Evolutionary conservation across 2,329 filamentous ascomycete species (phyloP).

Genomic region (Ceratocystis papillata): DNA sequence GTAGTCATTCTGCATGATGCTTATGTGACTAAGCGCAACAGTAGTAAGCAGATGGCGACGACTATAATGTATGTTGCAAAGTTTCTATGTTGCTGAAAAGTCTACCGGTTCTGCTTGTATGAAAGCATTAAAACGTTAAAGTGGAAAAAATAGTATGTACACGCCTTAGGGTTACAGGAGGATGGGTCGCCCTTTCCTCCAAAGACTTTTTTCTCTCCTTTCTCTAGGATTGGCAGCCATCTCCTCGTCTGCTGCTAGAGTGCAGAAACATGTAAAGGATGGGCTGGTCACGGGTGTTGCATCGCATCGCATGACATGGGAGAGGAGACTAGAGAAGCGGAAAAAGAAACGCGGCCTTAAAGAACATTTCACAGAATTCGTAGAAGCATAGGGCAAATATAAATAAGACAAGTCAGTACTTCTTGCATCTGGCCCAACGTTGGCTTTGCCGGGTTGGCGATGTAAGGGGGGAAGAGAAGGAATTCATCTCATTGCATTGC

Average conservation of each 20-base stretch:
- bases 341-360: neutral
- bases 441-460: conserved; percentile 2
- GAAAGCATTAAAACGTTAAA: too few relatives aligned
- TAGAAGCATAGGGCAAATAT: conserved; percentile 2
- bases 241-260: neutral
- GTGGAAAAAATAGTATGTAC: too few relatives aligned
- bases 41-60: neutral
- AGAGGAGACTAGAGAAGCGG: neutral
- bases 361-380: conserved; percentile 5
- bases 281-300: neutral
- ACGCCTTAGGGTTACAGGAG: neutral
- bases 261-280: too few relatives aligned
- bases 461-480: conserved; percentile 1
- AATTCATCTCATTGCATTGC: neutral
- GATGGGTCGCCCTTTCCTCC: too few relatives aligned
- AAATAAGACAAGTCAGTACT: neutral
- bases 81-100: too few relatives aligned
- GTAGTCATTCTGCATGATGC: neutral
- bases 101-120: too few relatives aligned
- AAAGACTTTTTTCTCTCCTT: neutral
- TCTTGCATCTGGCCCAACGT: neutral
- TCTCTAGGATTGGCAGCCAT: neutral
- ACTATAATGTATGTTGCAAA: too few relatives aligned
- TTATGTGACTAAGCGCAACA: neutral
- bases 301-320: conserved; percentile 9